Conservation (phyloP, 768 basidiomycete genomes). For the Leccinum sublutescens region DNA sequence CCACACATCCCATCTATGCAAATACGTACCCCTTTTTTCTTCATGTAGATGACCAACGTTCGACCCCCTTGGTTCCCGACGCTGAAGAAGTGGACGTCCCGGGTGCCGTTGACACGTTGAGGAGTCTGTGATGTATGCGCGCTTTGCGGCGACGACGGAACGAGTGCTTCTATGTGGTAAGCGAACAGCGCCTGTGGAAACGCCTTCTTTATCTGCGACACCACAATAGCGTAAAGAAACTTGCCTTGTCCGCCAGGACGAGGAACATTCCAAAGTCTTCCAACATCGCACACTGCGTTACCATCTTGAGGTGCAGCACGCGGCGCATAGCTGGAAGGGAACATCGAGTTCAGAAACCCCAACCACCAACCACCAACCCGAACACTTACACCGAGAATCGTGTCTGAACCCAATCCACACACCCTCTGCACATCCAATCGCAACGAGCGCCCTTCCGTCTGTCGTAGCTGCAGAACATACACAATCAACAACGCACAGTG, state of each 20-base stretch:
- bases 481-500: slow-evolving; percentile 8
- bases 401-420: slow-evolving; percentile 94
- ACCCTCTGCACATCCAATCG: slow-evolving; percentile 93
- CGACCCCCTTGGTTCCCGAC: slow-evolving; percentile 85
- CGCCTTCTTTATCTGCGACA: not conserved
- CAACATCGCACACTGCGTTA: slow-evolving; percentile 93
- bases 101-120: slow-evolving; percentile 86
- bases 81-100: slow-evolving; percentile 95
- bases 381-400: slow-evolving; percentile 69
- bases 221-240: not conserved
- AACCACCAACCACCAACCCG: not conserved
- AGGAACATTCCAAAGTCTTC: slow-evolving; percentile 97
- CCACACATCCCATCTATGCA: slow-evolving; percentile 5
- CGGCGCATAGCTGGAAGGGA: slow-evolving; percentile 73
- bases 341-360: slow-evolving; percentile 6
- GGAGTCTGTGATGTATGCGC: slow-evolving; percentile 73
- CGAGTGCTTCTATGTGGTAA: slow-evolving; percentile 94
- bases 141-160: slow-evolving; percentile 77
- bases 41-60: slow-evolving; percentile 93
- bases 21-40: slow-evolving; percentile 75
- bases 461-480: slow-evolving; percentile 55
- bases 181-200: slow-evolving; percentile 73
- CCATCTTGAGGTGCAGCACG: slow-evolving; percentile 89
- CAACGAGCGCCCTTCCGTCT: slow-evolving; percentile 83
- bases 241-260: slow-evolving; percentile 88